Evolutionary conservation across 352 stramenopile genomes (phyloP).

Genomic region (Phytopythium oedochilum): DNA sequence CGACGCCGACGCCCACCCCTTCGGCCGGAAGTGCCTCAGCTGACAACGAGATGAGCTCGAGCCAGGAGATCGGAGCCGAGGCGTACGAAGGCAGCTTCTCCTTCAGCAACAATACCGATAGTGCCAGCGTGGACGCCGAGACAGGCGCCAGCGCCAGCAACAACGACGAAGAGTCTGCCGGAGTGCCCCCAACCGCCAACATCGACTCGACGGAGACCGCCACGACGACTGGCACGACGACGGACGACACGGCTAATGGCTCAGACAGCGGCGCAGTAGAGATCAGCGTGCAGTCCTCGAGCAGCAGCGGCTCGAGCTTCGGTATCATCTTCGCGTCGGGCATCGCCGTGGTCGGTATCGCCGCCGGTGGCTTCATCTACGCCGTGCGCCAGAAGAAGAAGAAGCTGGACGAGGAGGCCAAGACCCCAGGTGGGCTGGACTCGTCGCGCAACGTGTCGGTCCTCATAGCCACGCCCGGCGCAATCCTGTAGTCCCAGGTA

Average conservation of each 20-base stretch:
- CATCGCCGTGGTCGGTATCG: conserved; percentile 28
- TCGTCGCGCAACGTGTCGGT: conserved; percentile 28
- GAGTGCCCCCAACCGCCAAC: conserved; percentile 10
- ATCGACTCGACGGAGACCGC: conserved; percentile 4
- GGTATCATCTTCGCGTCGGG: conserved; percentile 29
- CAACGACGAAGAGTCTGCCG: conserved; percentile 13
- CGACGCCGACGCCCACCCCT: conserved; percentile 14
- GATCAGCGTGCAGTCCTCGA: conserved; percentile 47
- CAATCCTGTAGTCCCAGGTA: conserved; percentile 8
- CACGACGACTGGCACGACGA: conserved; percentile 11
- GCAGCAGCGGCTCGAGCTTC: conserved; percentile 16
- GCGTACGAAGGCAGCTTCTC: conserved; percentile 24
- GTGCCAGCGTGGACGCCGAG: conserved; percentile 4
- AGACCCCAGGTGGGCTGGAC: conserved; percentile 28
- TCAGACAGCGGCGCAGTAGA: conserved; percentile 16
- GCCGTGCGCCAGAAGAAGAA: conserved; percentile 51
- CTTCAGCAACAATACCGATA: conserved; percentile 10
- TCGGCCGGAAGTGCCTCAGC: conserved; percentile 16
- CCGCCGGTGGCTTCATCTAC: conserved; percentile 36
- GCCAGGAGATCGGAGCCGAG: conserved; percentile 13
- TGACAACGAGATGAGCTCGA: conserved; percentile 5
- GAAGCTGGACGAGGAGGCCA: conserved; percentile 30
- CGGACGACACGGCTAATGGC: conserved; percentile 4
- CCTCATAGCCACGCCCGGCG: conserved; percentile 27
- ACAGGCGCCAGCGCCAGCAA: conserved; percentile 10